Conservation (phyloP, 805 yeast genomes). For the Blastobotrys americana region DNA sequence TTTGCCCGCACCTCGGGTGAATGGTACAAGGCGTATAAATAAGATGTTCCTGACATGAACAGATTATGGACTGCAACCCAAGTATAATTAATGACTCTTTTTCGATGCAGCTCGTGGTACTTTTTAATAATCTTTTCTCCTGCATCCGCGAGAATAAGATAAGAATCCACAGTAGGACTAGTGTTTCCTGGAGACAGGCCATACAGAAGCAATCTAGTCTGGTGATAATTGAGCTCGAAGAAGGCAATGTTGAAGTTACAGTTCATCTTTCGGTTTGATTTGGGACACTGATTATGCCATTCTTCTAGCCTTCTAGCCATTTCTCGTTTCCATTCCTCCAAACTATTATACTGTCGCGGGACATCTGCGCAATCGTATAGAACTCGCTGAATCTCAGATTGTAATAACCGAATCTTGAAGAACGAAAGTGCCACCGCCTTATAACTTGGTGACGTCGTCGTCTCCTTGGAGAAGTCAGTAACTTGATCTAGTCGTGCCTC, state of each 20-base stretch:
- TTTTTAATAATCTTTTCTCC: slow-evolving; percentile 59
- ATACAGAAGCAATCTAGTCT: slow-evolving; percentile 61
- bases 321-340: slow-evolving; percentile 57
- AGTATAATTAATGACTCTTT: slow-evolving; percentile 65
- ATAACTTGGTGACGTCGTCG: slow-evolving; percentile 43
- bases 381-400: slow-evolving; percentile 66
- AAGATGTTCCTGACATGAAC: slow-evolving; percentile 85
- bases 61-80: slow-evolving; percentile 91
- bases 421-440: slow-evolving; percentile 61
- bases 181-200: slow-evolving; percentile 72
- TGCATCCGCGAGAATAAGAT: slow-evolving; percentile 50
- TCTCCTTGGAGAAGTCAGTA: slow-evolving; percentile 5
- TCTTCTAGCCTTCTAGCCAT: slow-evolving; percentile 45
- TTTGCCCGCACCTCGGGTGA: slow-evolving; percentile 45
- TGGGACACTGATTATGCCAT: slow-evolving; percentile 59
- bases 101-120: slow-evolving; percentile 51
- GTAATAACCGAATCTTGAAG: slow-evolving; percentile 63
- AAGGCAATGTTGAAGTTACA: slow-evolving; percentile 67
- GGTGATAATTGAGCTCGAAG: slow-evolving; percentile 69
- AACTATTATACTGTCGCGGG: slow-evolving; percentile 50
- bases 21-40: slow-evolving; percentile 67
- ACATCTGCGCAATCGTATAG: slow-evolving; percentile 65
- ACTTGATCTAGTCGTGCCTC: slow-evolving; percentile 23
- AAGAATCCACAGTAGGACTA: slow-evolving; percentile 46
- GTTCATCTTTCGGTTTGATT: slow-evolving; percentile 51